Conservation (phyloP, 345 rosid species). For the Heritiera littoralis region DNA sequence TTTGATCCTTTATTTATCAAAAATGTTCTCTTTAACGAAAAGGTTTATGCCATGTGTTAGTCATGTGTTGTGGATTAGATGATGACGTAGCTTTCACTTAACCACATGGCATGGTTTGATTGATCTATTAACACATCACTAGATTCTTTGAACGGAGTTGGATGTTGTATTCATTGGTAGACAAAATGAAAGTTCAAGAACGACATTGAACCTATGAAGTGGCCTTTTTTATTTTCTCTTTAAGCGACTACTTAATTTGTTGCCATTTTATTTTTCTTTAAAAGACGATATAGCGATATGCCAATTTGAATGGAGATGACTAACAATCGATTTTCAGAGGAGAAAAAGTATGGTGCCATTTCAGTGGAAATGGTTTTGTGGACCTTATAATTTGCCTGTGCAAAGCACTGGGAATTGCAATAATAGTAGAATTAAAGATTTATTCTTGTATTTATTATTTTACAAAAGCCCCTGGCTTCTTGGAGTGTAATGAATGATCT, state of each 20-base stretch:
- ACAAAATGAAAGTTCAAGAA: no score
- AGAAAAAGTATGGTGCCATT: not conserved
- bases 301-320: not conserved
- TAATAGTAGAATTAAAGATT: not conserved
- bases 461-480: not conserved
- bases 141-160: no score
- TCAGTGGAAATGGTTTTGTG: not conserved
- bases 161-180: no score
- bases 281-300: not conserved
- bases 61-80: no score
- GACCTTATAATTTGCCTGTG: not conserved
- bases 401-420: not conserved
- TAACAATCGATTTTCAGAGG: not conserved
- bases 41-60: no score
- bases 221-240: not conserved
- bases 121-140: no score
- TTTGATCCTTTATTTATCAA: no score
- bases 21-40: no score
- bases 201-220: not conserved
- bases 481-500: not conserved
- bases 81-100: no score
- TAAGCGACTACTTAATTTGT: not conserved
- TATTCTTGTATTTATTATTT: not conserved
- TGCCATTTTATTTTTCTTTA: not conserved
- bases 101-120: no score